Percentiles rank a stretch among this genome's conserved stretches.
These are phyloP conservation scores for Sclerotinia sclerotiorum DNA, from an alignment of 2,329 filamentous ascomycete genomes.

Conservation along the genomic window DNA sequence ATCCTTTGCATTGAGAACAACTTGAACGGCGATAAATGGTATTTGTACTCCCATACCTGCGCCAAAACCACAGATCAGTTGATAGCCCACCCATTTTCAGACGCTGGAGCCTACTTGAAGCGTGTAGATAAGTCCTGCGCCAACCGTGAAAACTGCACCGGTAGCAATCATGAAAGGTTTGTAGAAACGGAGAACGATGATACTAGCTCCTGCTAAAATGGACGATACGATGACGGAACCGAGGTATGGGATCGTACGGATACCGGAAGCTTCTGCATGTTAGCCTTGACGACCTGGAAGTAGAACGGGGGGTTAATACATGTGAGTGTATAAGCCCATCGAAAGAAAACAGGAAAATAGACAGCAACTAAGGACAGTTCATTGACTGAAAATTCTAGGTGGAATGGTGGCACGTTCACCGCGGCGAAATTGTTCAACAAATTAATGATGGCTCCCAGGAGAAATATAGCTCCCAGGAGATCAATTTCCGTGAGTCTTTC, in stretches of 20 bases:
- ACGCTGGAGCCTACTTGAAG: conserved; percentile 46
- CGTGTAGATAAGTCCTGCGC: conserved; percentile 46
- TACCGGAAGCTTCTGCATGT: conserved; percentile 44
- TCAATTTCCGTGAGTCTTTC: conserved; percentile 50
- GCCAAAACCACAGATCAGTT: conserved; percentile 51
- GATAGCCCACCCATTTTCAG: conserved; percentile 54
- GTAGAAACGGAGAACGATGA: conserved; percentile 46
- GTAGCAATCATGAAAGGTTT: conserved; percentile 50
- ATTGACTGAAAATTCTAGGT: conserved; percentile 46
- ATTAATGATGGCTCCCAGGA: conserved; percentile 49
- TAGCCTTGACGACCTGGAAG: conserved; percentile 50
- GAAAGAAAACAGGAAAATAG: conserved; percentile 41
- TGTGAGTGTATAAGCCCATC: conserved; percentile 44
- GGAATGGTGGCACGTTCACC: conserved; percentile 54
- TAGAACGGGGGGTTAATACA: conserved; percentile 50
- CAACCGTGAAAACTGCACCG: conserved; percentile 46
- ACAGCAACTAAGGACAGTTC: conserved; percentile 42
- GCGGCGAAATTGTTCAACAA: conserved; percentile 47
- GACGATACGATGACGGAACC: conserved; percentile 47
- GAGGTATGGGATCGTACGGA: conserved; percentile 47
- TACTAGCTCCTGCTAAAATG: conserved; percentile 44
- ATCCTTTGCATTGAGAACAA: conserved; percentile 52
- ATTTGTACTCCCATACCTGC: conserved; percentile 49
- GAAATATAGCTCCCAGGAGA: conserved; percentile 46
- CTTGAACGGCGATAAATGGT: conserved; percentile 52